phyloP scores from a whole-genome alignment of 257 asterid genomes.

The Thymus quinquecostatus region DNA sequence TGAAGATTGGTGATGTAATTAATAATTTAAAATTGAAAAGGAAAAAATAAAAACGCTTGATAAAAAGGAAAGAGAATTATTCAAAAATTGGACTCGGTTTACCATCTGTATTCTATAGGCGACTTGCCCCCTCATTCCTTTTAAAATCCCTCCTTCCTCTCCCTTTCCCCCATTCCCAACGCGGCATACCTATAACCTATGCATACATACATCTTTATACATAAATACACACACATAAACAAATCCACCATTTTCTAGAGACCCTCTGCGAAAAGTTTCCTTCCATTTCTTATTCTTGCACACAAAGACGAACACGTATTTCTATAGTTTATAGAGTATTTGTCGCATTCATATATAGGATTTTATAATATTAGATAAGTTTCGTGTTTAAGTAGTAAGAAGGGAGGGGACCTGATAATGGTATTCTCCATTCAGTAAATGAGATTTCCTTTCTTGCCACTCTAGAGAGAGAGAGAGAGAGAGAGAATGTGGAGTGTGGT shows the following conservation, averaged over 20 bases:
- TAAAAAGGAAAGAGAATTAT: too few species aligned
- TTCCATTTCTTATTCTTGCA: neutral
- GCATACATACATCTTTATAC: neutral
- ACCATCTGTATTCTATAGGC: neutral
- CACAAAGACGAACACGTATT: neutral
- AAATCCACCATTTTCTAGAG: neutral
- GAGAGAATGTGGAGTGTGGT: slow-evolving; percentile 21
- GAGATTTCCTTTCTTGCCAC: slow-evolving; percentile 21
- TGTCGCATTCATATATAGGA: too few species aligned
- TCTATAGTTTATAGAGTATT: too few species aligned
- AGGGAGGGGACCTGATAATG: neutral
- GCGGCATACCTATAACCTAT: neutral
- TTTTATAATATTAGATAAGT: too few species aligned
- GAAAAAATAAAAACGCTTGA: too few species aligned
- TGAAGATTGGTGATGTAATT: too few species aligned
- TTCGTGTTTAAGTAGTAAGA: too few species aligned
- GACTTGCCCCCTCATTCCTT: neutral
- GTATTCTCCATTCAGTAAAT: neutral
- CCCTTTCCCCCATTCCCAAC: slow-evolving; percentile 4
- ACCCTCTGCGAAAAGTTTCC: neutral
- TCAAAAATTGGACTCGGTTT: too few species aligned
- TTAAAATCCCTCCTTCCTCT: slow-evolving; percentile 12
- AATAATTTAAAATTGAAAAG: too few species aligned
- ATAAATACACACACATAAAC: neutral
- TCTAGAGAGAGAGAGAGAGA: neutral